phyloP scores from a whole-genome alignment of 176 grass and related monocot species.

The Bothriochloa decipiens region DNA sequence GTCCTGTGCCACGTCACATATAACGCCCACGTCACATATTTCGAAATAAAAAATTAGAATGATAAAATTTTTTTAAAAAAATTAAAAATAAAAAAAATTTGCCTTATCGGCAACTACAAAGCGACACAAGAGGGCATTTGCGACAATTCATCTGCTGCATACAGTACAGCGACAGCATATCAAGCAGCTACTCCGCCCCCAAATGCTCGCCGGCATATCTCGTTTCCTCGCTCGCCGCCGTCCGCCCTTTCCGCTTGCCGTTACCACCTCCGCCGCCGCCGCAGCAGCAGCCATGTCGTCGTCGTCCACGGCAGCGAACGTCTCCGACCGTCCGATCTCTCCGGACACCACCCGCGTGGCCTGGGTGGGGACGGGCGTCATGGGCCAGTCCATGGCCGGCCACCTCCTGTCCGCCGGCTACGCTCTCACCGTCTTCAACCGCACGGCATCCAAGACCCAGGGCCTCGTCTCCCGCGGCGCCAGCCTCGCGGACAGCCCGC shows the following conservation, averaged over 20 bases:
- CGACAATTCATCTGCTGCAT: slow-evolving; percentile 38
- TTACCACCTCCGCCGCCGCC: neutral
- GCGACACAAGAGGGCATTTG: slow-evolving; percentile 15
- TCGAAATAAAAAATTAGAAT: no score
- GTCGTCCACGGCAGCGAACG: slow-evolving; percentile 30
- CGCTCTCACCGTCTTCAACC: slow-evolving; percentile 82
- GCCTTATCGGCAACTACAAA: neutral
- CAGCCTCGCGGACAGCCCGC: slow-evolving; percentile 50
- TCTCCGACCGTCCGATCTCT: slow-evolving; percentile 32
- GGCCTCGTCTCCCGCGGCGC: slow-evolving; percentile 65
- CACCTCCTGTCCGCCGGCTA: slow-evolving; percentile 87
- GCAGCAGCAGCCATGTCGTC: slow-evolving; percentile 51
- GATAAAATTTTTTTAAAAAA: no score
- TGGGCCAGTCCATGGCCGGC: slow-evolving; percentile 90
- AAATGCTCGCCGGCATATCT: slow-evolving; percentile 45
- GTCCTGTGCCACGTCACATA: no score
- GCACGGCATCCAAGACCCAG: slow-evolving; percentile 71
- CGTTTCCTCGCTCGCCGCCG: slow-evolving; percentile 46
- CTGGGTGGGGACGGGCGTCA: slow-evolving; percentile 94
- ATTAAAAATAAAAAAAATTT: no score
- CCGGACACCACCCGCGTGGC: slow-evolving; percentile 65
- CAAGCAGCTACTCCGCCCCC: slow-evolving; percentile 5
- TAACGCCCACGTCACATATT: no score
- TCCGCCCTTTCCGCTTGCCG: slow-evolving; percentile 13
- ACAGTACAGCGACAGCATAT: slow-evolving; percentile 17